phyloP scores from a whole-genome alignment of 306 rosid genomes.

The Sindora glabra region DNA sequence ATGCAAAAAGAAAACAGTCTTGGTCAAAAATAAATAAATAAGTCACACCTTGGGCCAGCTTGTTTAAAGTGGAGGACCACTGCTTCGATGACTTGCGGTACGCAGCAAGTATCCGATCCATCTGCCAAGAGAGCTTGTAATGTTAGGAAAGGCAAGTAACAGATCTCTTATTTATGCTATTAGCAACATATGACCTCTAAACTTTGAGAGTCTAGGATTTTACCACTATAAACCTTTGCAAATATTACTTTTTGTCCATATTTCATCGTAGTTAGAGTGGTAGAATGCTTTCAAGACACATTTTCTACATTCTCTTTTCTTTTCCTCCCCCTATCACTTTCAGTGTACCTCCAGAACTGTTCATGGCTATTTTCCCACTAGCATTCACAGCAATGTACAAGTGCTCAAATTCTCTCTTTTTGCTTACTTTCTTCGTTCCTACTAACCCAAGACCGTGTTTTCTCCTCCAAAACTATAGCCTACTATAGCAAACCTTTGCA shows the following conservation, averaged over 20 bases:
- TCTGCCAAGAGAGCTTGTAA: no score
- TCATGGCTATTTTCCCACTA: background rate
- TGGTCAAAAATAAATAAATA: background rate
- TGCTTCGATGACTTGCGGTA: slow-evolving; percentile 84
- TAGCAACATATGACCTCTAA: no score
- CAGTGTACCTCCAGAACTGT: background rate
- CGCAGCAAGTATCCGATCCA: slow-evolving; percentile 35
- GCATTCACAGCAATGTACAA: background rate
- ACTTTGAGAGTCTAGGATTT: background rate
- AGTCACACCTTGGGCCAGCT: slow-evolving; percentile 41
- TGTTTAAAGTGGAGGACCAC: slow-evolving; percentile 71
- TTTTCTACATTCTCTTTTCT: background rate
- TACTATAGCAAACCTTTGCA: background rate
- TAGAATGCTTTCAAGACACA: background rate
- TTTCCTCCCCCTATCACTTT: background rate
- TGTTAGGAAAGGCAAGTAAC: no score
- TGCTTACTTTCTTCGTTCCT: background rate
- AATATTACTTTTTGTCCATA: background rate
- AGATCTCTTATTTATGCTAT: no score
- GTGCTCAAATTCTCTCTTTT: background rate
- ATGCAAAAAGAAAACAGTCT: background rate
- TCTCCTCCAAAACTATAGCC: background rate
- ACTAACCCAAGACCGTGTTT: background rate
- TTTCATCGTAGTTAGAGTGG: background rate
- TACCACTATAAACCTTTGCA: no score